phyloP scores from a whole-genome alignment of 1,284 basidiomycete genomes.

The Marasmius sp. region DNA sequence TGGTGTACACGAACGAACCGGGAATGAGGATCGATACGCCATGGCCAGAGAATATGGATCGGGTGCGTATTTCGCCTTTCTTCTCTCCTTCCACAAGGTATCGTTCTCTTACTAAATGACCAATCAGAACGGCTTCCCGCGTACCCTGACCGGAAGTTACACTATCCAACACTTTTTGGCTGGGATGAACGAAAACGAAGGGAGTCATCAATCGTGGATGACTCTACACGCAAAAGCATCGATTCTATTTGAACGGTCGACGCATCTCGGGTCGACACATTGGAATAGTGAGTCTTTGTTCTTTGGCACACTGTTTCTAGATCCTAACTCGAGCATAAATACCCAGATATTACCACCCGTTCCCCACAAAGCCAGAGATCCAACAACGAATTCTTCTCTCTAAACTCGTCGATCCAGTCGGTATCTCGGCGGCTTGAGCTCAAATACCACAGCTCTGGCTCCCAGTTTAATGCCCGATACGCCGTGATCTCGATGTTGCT shows the following conservation, averaged over 20 bases:
- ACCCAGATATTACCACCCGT: background rate
- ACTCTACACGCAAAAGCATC: slow-evolving; percentile 5
- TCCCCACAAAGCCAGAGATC: background rate
- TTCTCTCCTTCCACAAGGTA: background rate
- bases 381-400: background rate
- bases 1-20: slow-evolving; percentile 17
- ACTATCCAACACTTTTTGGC: slow-evolving; percentile 1
- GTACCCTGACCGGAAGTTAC: background rate
- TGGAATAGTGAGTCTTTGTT: background rate
- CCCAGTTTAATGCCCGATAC: too few species aligned
- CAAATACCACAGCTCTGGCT: background rate
- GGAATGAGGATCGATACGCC: slow-evolving; percentile 31
- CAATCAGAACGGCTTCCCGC: background rate
- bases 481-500: background rate
- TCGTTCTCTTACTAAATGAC: background rate
- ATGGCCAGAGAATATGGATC: slow-evolving; percentile 28
- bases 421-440: background rate
- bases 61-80: background rate
- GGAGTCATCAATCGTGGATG: background rate
- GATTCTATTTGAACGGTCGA: slow-evolving; percentile 5
- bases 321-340: background rate
- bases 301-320: background rate
- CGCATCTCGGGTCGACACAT: background rate
- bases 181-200: background rate
- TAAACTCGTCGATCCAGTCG: background rate